A percentile compares a stretch with the other conserved stretches of the same genome.
phyloP scores from a whole-genome alignment of 2,329 filamentous ascomycete genomes.

The Xylariaceae sp. region DNA sequence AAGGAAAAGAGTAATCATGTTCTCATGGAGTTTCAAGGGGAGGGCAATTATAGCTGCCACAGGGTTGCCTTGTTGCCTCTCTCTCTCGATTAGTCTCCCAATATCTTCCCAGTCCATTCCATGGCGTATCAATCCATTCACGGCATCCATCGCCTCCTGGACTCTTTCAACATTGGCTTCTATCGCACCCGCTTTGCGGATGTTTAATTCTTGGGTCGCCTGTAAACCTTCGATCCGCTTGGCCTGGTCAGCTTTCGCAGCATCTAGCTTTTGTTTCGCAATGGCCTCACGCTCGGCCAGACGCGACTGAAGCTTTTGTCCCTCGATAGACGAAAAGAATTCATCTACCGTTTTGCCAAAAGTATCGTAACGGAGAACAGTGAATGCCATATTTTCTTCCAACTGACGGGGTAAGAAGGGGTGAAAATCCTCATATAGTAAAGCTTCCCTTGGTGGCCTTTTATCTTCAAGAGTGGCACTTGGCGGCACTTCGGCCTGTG shows the following conservation, averaged over 20 bases:
- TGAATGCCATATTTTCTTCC: slow-evolving; percentile 56
- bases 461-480: slow-evolving; percentile 32
- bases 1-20: slow-evolving; percentile 74
- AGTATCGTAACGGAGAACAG: slow-evolving; percentile 69
- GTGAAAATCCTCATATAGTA: slow-evolving; percentile 92
- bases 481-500: slow-evolving; percentile 24
- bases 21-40: slow-evolving; percentile 85
- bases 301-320: slow-evolving; percentile 81
- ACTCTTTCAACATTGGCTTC: slow-evolving; percentile 87
- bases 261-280: slow-evolving; percentile 78
- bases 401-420: slow-evolving; percentile 84
- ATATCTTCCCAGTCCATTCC: slow-evolving; percentile 99
- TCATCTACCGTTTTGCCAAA: slow-evolving; percentile 95
- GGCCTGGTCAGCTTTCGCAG: slow-evolving; percentile 75
- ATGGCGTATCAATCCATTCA: slow-evolving; percentile 85
- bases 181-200: slow-evolving; percentile 83
- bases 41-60: slow-evolving; percentile 83
- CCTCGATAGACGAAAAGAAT: slow-evolving; percentile 95
- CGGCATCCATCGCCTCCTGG: slow-evolving; percentile 84
- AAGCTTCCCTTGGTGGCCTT: slow-evolving; percentile 37
- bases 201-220: slow-evolving; percentile 72
- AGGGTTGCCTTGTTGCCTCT: slow-evolving; percentile 72
- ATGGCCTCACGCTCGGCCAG: slow-evolving; percentile 74
- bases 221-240: slow-evolving; percentile 81
- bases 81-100: slow-evolving; percentile 77